Base-by-base conservation (phyloP, 768 basidiomycete species). In the Tylopilus felleus region DNA sequence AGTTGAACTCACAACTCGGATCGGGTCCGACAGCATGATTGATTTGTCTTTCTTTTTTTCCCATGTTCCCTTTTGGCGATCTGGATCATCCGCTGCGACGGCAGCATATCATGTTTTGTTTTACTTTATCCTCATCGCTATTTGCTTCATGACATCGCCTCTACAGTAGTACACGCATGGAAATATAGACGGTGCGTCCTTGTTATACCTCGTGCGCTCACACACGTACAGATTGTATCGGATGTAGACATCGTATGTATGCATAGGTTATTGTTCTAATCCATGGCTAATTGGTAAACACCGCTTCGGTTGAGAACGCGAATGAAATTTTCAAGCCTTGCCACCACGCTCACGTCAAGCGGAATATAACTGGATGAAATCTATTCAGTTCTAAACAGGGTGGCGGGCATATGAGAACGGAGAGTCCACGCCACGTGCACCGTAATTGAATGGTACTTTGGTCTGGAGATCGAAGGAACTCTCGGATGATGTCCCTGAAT, bases 1-100 rank as follows among this genome's bases (percentile, higher is more conserved):
- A 48, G 47, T 58, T 65, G 58, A 51, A 46, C 8, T 21, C 55
- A 14, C 50, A 41, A 12, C 17, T 39, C 13, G 44, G 44, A 21
- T 8, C 35, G 12, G 8, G 33, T 28, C 54, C 35, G 42, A 23
- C 13, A 8, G 17, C 13, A 9, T 60, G 59, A 60, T 23, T n/a
- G 16, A 27, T 5, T 33, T 16, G 12, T 4, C 10, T 6, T 45
- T 19, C 10, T 13, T n/a, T 39, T 39, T 45, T 17, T 47, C 21
- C 17, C 48, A 5, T 50, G n/a, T n/a, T 39, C 19, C 3, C 14
- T 19, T 28, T 29, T 23, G 6, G 40, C n/a, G 5, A 31, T 51
- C 46, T 1, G 1, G 38, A 25, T 49, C 16, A n/a, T 44, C 28
- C 12, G 22, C 38, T 41, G 49, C 31, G 36, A 33, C 51, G 10